These are phyloP conservation scores for Corylus heterophylla DNA, from an alignment of 306 rosid genomes.

Conservation along the genomic window DNA sequence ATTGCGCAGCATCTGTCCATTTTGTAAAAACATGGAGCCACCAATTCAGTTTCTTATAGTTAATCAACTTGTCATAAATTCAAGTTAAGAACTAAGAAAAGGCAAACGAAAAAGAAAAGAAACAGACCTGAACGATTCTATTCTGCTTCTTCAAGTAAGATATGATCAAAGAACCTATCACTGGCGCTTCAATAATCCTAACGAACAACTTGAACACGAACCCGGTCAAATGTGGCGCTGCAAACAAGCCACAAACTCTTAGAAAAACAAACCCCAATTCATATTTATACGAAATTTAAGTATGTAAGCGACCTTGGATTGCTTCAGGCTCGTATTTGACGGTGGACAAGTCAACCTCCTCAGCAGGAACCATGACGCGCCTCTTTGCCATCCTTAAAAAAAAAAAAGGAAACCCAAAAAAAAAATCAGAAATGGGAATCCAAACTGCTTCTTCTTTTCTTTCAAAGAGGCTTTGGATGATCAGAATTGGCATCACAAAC, in stretches of 20 bases:
- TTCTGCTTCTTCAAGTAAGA: constrained; percentile 66
- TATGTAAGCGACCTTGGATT: constrained; percentile 46
- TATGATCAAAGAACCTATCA: constrained; percentile 58
- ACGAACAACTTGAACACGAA: constrained; percentile 61
- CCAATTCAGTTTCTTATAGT: not conserved
- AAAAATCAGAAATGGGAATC: not conserved
- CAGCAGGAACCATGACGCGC: constrained; percentile 61
- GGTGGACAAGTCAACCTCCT: constrained; percentile 63
- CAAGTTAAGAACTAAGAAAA: not conserved
- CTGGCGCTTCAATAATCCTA: constrained; percentile 58
- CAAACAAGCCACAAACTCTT: constrained; percentile 13
- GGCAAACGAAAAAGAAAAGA: not conserved
- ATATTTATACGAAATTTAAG: not conserved
- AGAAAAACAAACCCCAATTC: constrained; percentile 14
- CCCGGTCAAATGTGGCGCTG: constrained; percentile 95
- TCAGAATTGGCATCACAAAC: not conserved
- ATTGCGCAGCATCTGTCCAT: constrained; percentile 61
- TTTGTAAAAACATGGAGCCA: constrained; percentile 3
- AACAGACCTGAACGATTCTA: constrained; percentile 60
- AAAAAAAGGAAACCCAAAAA: not conserved
- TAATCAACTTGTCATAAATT: not conserved
- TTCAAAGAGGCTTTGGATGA: not conserved
- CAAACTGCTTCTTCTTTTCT: not conserved
- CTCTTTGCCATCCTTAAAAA: constrained; percentile 60
- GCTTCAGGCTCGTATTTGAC: constrained; percentile 53